These are phyloP conservation scores for Otatea glauca DNA, from an alignment of 176 grass and related monocot genomes.

Conservation along the genomic window DNA sequence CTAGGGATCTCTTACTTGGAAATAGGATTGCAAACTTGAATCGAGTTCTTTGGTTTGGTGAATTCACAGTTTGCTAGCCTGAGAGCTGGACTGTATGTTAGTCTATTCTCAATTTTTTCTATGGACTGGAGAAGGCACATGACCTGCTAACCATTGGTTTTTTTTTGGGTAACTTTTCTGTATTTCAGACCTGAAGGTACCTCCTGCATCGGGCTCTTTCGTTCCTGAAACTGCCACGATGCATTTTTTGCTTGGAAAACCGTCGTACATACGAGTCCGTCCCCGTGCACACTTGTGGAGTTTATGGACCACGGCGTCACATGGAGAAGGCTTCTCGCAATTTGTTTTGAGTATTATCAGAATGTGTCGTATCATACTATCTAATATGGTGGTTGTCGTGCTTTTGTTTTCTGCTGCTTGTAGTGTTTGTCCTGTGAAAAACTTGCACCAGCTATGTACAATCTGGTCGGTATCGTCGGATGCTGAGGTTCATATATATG, in stretches of 20 bases:
- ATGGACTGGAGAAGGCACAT: background rate
- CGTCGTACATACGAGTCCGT: background rate
- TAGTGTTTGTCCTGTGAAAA: background rate
- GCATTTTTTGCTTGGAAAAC: background rate
- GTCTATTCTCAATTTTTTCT: background rate
- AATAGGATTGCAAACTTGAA: background rate
- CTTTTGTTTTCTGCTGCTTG: background rate
- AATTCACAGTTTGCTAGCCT: background rate
- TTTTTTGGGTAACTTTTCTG: background rate
- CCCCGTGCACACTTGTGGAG: background rate
- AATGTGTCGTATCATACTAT: background rate
- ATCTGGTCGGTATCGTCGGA: background rate
- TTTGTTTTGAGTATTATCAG: background rate
- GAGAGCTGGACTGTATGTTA: background rate
- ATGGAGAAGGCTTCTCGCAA: conserved; percentile 7
- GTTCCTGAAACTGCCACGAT: background rate
- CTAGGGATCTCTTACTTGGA: background rate
- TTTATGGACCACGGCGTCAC: background rate
- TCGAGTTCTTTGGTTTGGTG: background rate
- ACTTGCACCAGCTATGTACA: conserved; percentile 5
- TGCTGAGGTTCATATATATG: background rate
- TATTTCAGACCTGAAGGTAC: conserved; percentile 35
- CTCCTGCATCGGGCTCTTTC: background rate
- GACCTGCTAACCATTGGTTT: background rate
- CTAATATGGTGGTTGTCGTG: background rate